Evolutionary conservation across 2,329 filamentous ascomycete genomes (phyloP).

Genomic region (Alternaria novae-zelandiae): DNA sequence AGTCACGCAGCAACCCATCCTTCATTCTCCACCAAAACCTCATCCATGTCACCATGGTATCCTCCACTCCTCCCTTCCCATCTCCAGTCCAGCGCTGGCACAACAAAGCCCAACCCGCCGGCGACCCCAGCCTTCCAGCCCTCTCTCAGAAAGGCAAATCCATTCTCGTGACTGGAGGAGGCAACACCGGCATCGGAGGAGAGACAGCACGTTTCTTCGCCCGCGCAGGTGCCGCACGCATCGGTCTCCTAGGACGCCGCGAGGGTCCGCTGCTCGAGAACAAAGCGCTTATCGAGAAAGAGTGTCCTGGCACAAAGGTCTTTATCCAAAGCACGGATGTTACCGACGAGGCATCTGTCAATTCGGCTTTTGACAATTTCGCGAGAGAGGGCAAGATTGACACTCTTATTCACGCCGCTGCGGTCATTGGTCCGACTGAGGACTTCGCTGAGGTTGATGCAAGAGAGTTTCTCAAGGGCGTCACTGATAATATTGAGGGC

Average conservation of each 20-base stretch:
- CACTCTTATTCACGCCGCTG: slow-evolving; percentile 33
- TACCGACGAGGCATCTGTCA: slow-evolving; percentile 21
- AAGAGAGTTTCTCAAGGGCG: slow-evolving; percentile 14
- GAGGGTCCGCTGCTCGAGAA: slow-evolving; percentile 43
- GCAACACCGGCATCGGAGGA: slow-evolving; percentile 55
- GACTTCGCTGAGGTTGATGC: slow-evolving; percentile 9
- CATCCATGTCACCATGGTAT: background rate
- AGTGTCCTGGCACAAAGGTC: slow-evolving; percentile 19
- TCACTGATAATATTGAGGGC: slow-evolving; percentile 23
- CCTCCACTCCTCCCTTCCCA: slow-evolving; percentile 38
- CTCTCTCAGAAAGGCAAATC: slow-evolving; percentile 35
- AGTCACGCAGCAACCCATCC: background rate
- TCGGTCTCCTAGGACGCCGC: slow-evolving; percentile 54
- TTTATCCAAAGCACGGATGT: slow-evolving; percentile 24
- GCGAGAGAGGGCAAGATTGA: slow-evolving; percentile 25
- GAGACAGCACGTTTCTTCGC: slow-evolving; percentile 54
- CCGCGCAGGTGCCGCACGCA: slow-evolving; percentile 51
- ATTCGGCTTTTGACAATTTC: slow-evolving; percentile 20
- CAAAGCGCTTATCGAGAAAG: slow-evolving; percentile 38
- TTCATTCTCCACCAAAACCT: background rate
- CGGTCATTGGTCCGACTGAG: slow-evolving; percentile 6
- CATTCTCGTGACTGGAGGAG: slow-evolving; percentile 47
- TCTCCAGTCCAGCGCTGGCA: slow-evolving; percentile 25
- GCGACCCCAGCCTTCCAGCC: slow-evolving; percentile 40
- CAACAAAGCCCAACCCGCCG: slow-evolving; percentile 23